A percentile compares a stretch with the other conserved stretches of the same genome.
phyloP scores from a whole-genome alignment of 345 rosid species.

The Mercurialis annua region DNA sequence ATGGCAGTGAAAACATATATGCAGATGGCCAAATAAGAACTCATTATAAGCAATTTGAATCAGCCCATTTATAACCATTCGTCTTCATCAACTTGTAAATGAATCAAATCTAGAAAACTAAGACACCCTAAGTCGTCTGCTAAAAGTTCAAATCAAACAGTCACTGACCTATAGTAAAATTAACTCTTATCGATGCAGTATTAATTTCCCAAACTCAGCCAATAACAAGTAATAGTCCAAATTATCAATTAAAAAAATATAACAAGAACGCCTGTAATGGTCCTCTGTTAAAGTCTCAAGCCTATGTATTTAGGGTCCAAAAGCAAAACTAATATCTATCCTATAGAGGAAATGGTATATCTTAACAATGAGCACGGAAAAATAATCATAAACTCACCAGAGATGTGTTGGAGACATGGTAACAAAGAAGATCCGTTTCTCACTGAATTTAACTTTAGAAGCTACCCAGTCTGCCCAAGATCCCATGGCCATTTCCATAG shows the following conservation, averaged over 20 bases:
- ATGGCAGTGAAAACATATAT: no score
- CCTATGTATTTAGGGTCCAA: background rate
- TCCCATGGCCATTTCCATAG: conserved; percentile 91
- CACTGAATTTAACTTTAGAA: conserved; percentile 41
- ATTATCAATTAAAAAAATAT: background rate
- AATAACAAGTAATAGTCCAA: background rate
- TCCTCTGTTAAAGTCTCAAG: background rate
- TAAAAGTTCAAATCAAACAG: background rate
- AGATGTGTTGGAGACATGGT: conserved; percentile 97
- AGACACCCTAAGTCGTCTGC: background rate
- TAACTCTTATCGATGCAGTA: background rate
- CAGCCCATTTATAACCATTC: background rate
- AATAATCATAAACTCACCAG: conserved; percentile 40
- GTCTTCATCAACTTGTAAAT: background rate
- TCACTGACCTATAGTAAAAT: background rate
- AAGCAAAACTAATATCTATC: background rate
- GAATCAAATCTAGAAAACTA: background rate
- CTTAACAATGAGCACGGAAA: background rate
- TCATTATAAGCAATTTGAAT: background rate
- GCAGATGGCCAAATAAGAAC: background rate
- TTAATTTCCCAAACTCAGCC: background rate
- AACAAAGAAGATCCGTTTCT: conserved; percentile 67
- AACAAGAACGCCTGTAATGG: background rate
- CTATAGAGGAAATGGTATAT: background rate
- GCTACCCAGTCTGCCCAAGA: conserved; percentile 92